phyloP scores from a whole-genome alignment of 495 filamentous ascomycete species.

The Immersiella caudata region DNA sequence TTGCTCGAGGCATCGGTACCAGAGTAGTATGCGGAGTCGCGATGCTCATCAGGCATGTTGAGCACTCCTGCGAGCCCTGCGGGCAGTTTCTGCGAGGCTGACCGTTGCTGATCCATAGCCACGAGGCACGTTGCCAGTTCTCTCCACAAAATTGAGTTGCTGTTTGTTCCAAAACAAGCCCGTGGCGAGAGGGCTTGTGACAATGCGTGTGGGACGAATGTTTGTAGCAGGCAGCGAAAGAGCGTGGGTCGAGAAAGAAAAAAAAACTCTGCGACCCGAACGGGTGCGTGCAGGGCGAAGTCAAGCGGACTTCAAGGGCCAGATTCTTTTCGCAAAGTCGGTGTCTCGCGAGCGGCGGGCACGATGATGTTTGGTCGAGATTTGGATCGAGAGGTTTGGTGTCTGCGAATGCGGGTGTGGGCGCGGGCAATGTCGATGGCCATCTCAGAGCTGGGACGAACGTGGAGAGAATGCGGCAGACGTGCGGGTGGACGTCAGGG shows the following conservation, averaged over 20 bases:
- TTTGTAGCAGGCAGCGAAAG: neutral
- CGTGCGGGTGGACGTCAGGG: constrained; percentile 36
- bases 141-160: neutral
- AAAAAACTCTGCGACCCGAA: too few relatives aligned
- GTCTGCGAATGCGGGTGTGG: neutral
- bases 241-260: neutral
- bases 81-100: constrained; percentile 52
- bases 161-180: constrained; percentile 2
- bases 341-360: neutral
- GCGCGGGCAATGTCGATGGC: constrained; percentile 23
- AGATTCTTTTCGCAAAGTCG: neutral
- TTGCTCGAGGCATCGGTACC: constrained; percentile 59
- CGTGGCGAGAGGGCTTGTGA: constrained; percentile 12
- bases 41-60: constrained; percentile 53
- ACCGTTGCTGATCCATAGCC: constrained; percentile 42
- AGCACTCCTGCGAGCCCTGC: constrained; percentile 51
- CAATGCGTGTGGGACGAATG: neutral
- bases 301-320: neutral
- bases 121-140: neutral
- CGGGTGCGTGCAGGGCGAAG: neutral
- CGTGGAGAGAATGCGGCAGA: constrained; percentile 15
- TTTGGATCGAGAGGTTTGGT: neutral
- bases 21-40: constrained; percentile 59
- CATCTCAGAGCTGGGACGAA: constrained; percentile 12
- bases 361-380: neutral